phyloP scores from a whole-genome alignment of 169 alveolate species.

The Plasmodium vivax region DNA sequence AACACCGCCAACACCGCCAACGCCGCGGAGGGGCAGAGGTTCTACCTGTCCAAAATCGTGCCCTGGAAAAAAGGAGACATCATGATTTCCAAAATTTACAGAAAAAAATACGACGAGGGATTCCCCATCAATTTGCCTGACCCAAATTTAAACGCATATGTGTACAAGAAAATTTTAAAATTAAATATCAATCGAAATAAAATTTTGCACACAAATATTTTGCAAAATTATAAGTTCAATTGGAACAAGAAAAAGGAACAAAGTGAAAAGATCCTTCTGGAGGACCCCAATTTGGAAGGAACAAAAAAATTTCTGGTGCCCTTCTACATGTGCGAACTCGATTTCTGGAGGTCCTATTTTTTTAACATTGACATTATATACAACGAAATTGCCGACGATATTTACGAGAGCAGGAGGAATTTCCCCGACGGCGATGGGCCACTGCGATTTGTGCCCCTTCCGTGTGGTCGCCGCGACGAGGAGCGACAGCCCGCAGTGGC shows the following conservation, averaged over 20 bases:
- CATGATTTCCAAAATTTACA: slow-evolving; percentile 69
- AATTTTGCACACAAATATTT: slow-evolving; percentile 41
- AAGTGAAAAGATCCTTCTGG: slow-evolving; percentile 42
- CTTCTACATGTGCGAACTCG: slow-evolving; percentile 33
- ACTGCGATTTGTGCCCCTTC: background rate
- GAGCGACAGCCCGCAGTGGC: background rate
- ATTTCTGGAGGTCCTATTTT: slow-evolving; percentile 69
- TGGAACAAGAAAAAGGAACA: slow-evolving; percentile 72
- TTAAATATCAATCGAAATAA: slow-evolving; percentile 56
- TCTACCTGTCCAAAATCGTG: slow-evolving; percentile 44
- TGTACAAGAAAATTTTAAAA: slow-evolving; percentile 51
- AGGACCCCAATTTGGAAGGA: slow-evolving; percentile 20
- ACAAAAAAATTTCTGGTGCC: slow-evolving; percentile 66
- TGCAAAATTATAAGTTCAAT: slow-evolving; percentile 58
- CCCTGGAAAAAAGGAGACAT: slow-evolving; percentile 76
- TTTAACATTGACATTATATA: slow-evolving; percentile 69
- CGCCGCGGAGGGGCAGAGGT: background rate
- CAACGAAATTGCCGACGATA: slow-evolving; percentile 67
- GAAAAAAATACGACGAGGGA: slow-evolving; percentile 56
- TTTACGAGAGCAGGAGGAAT: slow-evolving; percentile 9
- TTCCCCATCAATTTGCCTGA: slow-evolving; percentile 58
- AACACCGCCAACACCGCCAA: no score
- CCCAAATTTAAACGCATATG: slow-evolving; percentile 15
- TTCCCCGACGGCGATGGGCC: background rate
- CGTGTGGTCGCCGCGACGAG: background rate